phyloP scores from a whole-genome alignment of 202 grass and related monocot genomes.

The Brachypodium distachyon region DNA sequence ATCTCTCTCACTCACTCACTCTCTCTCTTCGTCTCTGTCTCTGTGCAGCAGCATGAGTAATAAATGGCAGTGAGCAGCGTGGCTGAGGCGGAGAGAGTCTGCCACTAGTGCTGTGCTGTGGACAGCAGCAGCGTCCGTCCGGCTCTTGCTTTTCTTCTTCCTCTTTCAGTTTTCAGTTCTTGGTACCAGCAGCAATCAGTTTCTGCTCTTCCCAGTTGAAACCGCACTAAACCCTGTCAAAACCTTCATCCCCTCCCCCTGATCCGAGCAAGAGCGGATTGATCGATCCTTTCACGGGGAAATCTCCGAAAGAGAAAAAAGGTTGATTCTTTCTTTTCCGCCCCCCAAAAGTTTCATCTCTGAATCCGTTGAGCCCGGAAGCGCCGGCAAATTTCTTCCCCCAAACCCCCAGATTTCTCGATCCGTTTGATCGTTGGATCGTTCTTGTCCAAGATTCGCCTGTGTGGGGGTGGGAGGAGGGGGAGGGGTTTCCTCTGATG shows the following conservation, averaged over 20 bases:
- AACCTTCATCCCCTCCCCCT: not conserved
- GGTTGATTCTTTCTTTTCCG: not conserved
- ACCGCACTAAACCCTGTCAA: conserved; percentile 37
- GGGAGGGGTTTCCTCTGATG: conserved; percentile 52
- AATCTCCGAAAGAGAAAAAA: not conserved
- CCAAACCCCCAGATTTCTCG: not conserved
- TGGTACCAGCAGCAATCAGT: no score
- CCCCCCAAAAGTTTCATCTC: not conserved
- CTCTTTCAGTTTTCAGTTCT: not conserved
- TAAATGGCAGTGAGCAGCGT: conserved; percentile 38
- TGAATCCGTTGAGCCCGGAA: not conserved
- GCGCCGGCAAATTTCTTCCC: conserved; percentile 2
- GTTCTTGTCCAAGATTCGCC: not conserved
- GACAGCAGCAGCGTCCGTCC: not conserved
- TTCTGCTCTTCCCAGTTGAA: not conserved
- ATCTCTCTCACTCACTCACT: not conserved
- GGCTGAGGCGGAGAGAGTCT: not conserved
- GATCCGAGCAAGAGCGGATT: not conserved
- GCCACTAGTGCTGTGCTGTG: not conserved
- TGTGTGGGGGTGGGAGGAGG: not conserved
- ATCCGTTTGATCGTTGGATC: not conserved
- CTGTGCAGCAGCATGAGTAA: conserved; percentile 29
- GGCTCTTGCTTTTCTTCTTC: not conserved
- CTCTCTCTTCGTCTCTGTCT: not conserved
- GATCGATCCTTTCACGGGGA: not conserved